Percentiles rank a stretch among this genome's conserved stretches.
Evolutionary conservation across 2,329 filamentous ascomycete species (phyloP).

Genomic region (Verticillium tricorpus): DNA sequence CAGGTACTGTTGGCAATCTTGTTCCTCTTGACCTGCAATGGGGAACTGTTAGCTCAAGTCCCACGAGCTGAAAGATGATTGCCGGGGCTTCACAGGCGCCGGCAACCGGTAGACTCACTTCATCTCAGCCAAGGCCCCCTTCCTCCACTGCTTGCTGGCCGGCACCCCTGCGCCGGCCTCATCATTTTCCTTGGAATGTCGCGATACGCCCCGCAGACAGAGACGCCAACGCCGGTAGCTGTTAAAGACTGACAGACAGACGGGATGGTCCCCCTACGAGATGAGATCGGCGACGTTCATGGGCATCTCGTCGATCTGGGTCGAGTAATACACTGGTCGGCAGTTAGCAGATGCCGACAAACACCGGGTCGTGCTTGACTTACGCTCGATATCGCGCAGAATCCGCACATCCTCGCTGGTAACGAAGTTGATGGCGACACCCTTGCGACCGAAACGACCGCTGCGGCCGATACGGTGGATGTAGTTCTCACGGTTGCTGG

Average conservation of each 20-base stretch:
- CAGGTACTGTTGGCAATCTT: neutral
- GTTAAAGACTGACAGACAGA: slow-evolving; percentile 8
- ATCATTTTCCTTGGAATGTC: slow-evolving; percentile 10
- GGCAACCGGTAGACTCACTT: slow-evolving; percentile 4
- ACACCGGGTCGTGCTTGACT: slow-evolving; percentile 27
- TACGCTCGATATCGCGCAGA: slow-evolving; percentile 90
- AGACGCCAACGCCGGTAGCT: slow-evolving; percentile 3
- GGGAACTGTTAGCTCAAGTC: neutral
- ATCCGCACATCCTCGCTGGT: slow-evolving; percentile 98
- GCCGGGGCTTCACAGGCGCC: neutral
- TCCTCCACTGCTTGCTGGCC: slow-evolving; percentile 12
- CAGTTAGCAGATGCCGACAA: slow-evolving; percentile 25
- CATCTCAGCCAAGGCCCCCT: slow-evolving; percentile 10
- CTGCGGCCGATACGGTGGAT: slow-evolving; percentile 97
- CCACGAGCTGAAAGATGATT: neutral
- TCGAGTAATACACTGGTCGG: slow-evolving; percentile 78
- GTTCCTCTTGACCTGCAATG: neutral
- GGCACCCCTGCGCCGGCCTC: slow-evolving; percentile 4
- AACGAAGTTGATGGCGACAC: slow-evolving; percentile 99
- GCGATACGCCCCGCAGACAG: neutral
- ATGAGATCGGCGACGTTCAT: slow-evolving; percentile 79
- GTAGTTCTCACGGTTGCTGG: slow-evolving; percentile 98
- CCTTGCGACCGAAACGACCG: slow-evolving; percentile 93
- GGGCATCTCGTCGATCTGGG: slow-evolving; percentile 97
- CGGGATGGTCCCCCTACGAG: slow-evolving; percentile 26